Evolutionary conservation across 2,329 filamentous ascomycete species (phyloP).

Genomic region (Pestalotiopsis sp.): DNA sequence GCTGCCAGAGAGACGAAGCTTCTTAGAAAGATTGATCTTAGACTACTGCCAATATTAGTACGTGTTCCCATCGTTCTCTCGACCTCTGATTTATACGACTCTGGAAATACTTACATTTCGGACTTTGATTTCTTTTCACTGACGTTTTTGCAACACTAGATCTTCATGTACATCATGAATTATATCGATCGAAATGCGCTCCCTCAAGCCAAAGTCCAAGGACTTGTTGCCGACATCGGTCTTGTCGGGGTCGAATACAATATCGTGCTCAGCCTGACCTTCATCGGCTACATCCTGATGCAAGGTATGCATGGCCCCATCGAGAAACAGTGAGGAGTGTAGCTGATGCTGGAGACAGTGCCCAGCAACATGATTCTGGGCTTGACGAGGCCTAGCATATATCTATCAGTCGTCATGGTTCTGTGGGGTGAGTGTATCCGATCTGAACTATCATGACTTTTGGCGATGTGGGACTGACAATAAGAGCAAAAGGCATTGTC

Average conservation of each 20-base stretch:
- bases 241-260: conserved; percentile 42
- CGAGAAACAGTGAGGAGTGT: neutral
- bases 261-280: conserved; percentile 29
- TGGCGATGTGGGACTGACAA: conserved; percentile 44
- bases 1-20: conserved; percentile 50
- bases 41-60: conserved; percentile 60
- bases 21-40: conserved; percentile 58
- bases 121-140: neutral
- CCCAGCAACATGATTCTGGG: conserved; percentile 43
- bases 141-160: neutral
- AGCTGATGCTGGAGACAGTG: conserved; percentile 24
- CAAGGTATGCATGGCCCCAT: conserved; percentile 21
- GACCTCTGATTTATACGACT: neutral
- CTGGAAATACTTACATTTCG: too few relatives aligned
- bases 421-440: conserved; percentile 37
- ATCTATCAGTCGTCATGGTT: conserved; percentile 41
- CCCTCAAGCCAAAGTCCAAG: conserved; percentile 42
- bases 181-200: conserved; percentile 48
- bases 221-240: conserved; percentile 44
- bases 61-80: neutral
- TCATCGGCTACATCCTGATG: conserved; percentile 32
- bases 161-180: conserved; percentile 64
- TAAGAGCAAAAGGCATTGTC: conserved; percentile 37
- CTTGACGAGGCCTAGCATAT: conserved; percentile 44
- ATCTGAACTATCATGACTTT: conserved; percentile 36